A percentile compares a stretch with the other conserved stretches of the same genome.
phyloP scores from a whole-genome alignment of 164 flowering plant species.

The Magnolia changhungtana region DNA sequence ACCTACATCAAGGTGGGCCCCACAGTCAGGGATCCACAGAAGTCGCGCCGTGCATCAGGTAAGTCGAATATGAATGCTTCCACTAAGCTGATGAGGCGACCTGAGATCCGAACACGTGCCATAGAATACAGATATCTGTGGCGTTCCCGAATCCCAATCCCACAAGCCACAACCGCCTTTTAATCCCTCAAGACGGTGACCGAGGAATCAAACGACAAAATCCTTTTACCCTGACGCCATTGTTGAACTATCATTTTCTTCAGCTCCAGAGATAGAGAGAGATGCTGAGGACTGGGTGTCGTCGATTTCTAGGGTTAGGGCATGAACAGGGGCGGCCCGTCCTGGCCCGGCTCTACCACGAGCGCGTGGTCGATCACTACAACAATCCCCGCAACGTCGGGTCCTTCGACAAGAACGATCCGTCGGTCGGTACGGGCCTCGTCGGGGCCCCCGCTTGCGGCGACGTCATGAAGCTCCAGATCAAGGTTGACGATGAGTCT shows the following conservation, averaged over 20 bases:
- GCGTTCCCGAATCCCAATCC: not conserved
- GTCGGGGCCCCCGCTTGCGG: constrained; percentile 99
- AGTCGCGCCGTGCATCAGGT: too few relatives aligned
- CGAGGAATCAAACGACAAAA: too few relatives aligned
- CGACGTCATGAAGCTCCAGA: constrained; percentile 97
- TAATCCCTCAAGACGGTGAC: too few relatives aligned
- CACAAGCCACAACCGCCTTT: not conserved
- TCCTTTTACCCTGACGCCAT: not conserved
- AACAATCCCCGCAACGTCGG: constrained; percentile 94
- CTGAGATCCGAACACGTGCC: not conserved
- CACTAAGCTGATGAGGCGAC: not conserved
- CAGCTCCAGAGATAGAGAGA: not conserved
- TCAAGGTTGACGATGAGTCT: constrained; percentile 71
- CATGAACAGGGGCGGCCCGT: not conserved
- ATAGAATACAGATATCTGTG: too few relatives aligned
- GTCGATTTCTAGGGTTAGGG: constrained; percentile 29
- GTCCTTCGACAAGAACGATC: constrained; percentile 88
- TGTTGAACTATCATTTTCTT: not conserved
- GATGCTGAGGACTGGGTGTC: constrained; percentile 30
- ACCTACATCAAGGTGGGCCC: too few relatives aligned
- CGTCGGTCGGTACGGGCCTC: constrained; percentile 85
- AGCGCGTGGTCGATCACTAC: constrained; percentile 95
- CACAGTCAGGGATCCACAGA: too few relatives aligned
- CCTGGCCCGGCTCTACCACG: constrained; percentile 65
- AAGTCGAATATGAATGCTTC: too few relatives aligned